Percentiles rank a stretch among this genome's conserved stretches.
These are phyloP conservation scores for Saprolegnia parasitica DNA, from an alignment of 352 stramenopile species.

Conservation along the genomic window DNA sequence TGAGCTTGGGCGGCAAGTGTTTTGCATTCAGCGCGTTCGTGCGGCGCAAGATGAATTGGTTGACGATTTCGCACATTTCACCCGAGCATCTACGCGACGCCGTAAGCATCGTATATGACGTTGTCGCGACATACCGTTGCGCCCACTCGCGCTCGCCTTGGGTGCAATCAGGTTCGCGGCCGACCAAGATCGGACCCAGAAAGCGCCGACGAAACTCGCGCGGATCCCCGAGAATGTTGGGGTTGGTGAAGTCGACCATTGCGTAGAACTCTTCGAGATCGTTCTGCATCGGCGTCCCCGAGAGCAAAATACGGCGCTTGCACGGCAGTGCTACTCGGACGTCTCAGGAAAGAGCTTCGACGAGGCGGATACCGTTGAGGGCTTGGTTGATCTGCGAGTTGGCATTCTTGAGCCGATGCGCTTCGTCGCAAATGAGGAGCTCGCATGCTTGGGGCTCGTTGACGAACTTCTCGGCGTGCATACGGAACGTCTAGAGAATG, in stretches of 20 bases:
- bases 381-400: slow-evolving; percentile 91
- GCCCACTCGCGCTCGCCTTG: slow-evolving; percentile 69
- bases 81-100: slow-evolving; percentile 71
- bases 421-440: slow-evolving; percentile 98
- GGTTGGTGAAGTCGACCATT: slow-evolving; percentile 92
- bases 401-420: slow-evolving; percentile 97
- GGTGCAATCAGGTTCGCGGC: slow-evolving; percentile 86
- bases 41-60: slow-evolving; percentile 97
- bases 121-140: slow-evolving; percentile 36
- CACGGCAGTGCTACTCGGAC: slow-evolving; percentile 62
- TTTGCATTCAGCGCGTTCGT: slow-evolving; percentile 99
- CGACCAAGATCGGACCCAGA: slow-evolving; percentile 82
- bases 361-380: slow-evolving; percentile 32
- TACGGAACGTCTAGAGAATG: slow-evolving; percentile 79
- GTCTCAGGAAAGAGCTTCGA: too few species aligned
- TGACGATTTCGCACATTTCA: slow-evolving; percentile 95
- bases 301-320: slow-evolving; percentile 92
- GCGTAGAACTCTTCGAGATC: slow-evolving; percentile 98
- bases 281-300: slow-evolving; percentile 98
- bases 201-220: slow-evolving; percentile 94
- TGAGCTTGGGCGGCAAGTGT: slow-evolving; percentile 97
- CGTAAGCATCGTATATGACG: background rate
- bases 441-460: slow-evolving; percentile 88
- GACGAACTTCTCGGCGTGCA: slow-evolving; percentile 88
- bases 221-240: slow-evolving; percentile 70